phyloP scores from a whole-genome alignment of 352 stramenopile species.

The Pythium aquatile region DNA sequence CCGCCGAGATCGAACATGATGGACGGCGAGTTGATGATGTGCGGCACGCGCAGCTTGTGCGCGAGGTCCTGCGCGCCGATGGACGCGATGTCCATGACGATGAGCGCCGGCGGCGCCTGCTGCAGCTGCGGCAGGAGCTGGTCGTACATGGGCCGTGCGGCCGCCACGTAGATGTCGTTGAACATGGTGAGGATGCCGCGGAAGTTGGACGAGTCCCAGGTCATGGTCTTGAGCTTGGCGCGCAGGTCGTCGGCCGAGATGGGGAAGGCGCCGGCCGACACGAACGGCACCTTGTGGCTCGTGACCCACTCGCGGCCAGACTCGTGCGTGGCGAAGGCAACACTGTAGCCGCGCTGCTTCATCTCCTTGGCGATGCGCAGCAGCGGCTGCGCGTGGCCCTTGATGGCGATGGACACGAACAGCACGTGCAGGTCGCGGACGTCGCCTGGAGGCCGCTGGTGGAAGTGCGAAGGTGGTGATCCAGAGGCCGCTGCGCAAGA shows the following conservation, averaged over 20 bases:
- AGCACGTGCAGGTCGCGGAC: constrained; percentile 46
- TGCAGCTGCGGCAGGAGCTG: constrained; percentile 54
- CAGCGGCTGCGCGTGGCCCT: constrained; percentile 73
- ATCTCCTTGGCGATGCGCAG: constrained; percentile 78
- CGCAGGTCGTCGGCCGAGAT: constrained; percentile 72
- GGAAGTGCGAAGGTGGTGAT: background rate
- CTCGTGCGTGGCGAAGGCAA: constrained; percentile 84
- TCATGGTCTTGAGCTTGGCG: constrained; percentile 74
- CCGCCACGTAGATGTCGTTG: constrained; percentile 83
- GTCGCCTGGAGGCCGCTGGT: constrained; percentile 3
- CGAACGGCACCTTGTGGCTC: constrained; percentile 52
- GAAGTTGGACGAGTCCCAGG: constrained; percentile 80
- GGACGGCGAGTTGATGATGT: constrained; percentile 85
- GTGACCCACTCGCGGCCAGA: constrained; percentile 71
- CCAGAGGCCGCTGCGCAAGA: background rate
- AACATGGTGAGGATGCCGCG: constrained; percentile 87
- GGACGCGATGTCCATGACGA: constrained; percentile 82
- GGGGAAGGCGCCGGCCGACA: constrained; percentile 73
- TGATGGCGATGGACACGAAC: constrained; percentile 83
- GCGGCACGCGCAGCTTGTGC: constrained; percentile 70
- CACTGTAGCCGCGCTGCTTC: constrained; percentile 61
- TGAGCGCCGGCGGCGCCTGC: constrained; percentile 45
- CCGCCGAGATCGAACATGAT: constrained; percentile 79
- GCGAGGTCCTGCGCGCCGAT: constrained; percentile 78
- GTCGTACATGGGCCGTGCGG: constrained; percentile 77